Base-by-base conservation (phyloP, 2,329 filamentous ascomycete species). In the Incumbomyces lentus region DNA sequence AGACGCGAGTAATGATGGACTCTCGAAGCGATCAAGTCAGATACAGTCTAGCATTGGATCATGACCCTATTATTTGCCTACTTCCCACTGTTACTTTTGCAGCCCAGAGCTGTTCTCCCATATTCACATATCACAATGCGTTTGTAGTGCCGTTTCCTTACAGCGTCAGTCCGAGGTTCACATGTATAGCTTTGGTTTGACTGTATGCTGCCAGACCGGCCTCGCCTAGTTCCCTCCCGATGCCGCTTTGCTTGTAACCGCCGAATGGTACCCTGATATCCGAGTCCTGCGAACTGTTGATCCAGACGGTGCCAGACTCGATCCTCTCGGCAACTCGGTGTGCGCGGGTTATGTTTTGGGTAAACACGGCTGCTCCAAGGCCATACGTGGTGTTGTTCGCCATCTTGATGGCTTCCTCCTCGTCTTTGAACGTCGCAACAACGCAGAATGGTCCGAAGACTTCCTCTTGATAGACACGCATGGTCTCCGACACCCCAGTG, bases 211-310 rank as follows among this genome's bases (percentile, higher is more conserved):
- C 64, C 40, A 68, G 44, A 3, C 65, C 65, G 44, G 64, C 65
- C 52, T 66, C 63, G 5, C 65, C 64, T 48, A 68, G 52, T 50
- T 77, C 69, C 16, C 73, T 59, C 0, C 75, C 74, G 58, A 78
- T 68, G 16, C 68, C 68, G 46, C 64, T 68, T 55, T 69, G 66
- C 58, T 69, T 69, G 14, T 69, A 65, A 41, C 67, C 67, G 16
- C 67, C 67, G 49, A 68, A 69, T 0, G 67, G 64, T 8, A 69
- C 55, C 0, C 64, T 56, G 1, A 61, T 60, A 49, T 69, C 65
- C 35, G 63, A 65, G 43, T 69, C 65, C 47, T 65, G 64, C 30
- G 61, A 66, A 31, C 64, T 68, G 48, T 70, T 70, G 19, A 70
- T 60, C 67, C 67, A 69, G 2, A 69, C 66, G 63, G 67, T 69